Evolutionary conservation across 192 early-diverging fungal genomes (phyloP).

Genomic region (Coemansia sp.): DNA sequence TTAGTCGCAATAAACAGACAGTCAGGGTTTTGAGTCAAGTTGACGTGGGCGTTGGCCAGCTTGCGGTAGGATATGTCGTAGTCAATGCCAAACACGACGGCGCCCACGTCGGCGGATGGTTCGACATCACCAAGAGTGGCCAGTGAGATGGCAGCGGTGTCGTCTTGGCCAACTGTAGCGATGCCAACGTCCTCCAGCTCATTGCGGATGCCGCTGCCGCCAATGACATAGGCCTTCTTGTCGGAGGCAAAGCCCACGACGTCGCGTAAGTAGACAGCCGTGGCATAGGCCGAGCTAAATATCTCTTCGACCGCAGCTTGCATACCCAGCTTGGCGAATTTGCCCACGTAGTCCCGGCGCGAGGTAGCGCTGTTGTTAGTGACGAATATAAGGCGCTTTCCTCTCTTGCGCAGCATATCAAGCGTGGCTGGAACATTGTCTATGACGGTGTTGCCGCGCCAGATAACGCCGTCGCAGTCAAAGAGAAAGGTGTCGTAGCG

Average conservation of each 20-base stretch:
- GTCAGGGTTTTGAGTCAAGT: conserved; percentile 66
- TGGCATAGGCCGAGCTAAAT: conserved; percentile 89
- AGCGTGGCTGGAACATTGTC: conserved; percentile 70
- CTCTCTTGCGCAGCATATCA: conserved; percentile 67
- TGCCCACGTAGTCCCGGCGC: conserved; percentile 72
- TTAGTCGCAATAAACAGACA: conserved; percentile 93
- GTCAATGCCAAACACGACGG: conserved; percentile 94
- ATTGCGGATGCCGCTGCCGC: conserved; percentile 81
- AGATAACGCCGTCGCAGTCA: conserved; percentile 99
- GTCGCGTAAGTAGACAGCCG: conserved; percentile 88
- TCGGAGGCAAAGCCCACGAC: conserved; percentile 77
- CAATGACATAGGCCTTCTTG: conserved; percentile 91
- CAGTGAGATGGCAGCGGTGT: conserved; percentile 53
- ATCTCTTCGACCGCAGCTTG: conserved; percentile 81
- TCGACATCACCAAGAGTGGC: conserved; percentile 61
- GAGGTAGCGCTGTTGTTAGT: conserved; percentile 97
- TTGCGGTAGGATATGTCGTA: conserved; percentile 91
- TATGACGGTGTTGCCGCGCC: conserved; percentile 74
- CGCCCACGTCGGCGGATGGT: conserved; percentile 71
- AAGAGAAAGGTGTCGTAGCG: conserved; percentile 90
- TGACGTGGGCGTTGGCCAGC: conserved; percentile 86
- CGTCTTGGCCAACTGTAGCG: conserved; percentile 55
- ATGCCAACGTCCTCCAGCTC: conserved; percentile 86
- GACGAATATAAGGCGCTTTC: conserved; percentile 93
- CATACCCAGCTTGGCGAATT: conserved; percentile 82